Base-by-base conservation (phyloP, 768 basidiomycete species). In the Xerocomellus intermedius region DNA sequence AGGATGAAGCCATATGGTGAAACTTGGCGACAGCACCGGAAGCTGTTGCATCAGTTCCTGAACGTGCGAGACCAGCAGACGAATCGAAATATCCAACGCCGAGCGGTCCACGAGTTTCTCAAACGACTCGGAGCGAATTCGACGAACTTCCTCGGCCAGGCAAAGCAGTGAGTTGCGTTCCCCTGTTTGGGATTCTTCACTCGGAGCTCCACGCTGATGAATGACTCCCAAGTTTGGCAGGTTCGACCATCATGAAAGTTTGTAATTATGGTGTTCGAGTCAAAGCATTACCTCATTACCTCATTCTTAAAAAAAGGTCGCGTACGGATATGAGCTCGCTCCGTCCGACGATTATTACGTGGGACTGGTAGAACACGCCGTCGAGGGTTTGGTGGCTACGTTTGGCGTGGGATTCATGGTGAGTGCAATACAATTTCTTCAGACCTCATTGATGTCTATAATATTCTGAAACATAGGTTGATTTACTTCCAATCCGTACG, bases 341-440 rank as follows among this genome's bases (percentile, higher is more conserved):
- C 44, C 52, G 16, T 48, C 52, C n/a, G 52, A 48, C 22, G 44
- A 53, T 33, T 48, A 53, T 32, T 53, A 41, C 7, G 30, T 53
- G 28, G 16, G 45, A 12, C 37, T 53, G 22, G 52, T 53, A 5
- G 52, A 41, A 33, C 52, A 53, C 38, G 38, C 44, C 17, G 45
- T 53, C 12, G 52, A 53, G 32, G 52, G 52, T 41, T 48, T 48
- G 13, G 47, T 41, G 38, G 38, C 52, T 9, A 53, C 52, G 14
- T 53, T 53, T 33, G 52, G 52, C 7, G 52, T 53, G 12, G 52
- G 52, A 8, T 53, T 53, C 38, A 53, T 53, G 45, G 44, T 48
- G 13, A 41, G 44, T 16, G 5, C 14, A 4, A 32, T 30, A 30
- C 30, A 2, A 39, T 19, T 8, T 33, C 16, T 17, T 26, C 26